Evolutionary conservation across 2,329 filamentous ascomycete species (phyloP), one percentile per base, ranked within the genome.

Genomic region (Moelleriella libera): DNA sequence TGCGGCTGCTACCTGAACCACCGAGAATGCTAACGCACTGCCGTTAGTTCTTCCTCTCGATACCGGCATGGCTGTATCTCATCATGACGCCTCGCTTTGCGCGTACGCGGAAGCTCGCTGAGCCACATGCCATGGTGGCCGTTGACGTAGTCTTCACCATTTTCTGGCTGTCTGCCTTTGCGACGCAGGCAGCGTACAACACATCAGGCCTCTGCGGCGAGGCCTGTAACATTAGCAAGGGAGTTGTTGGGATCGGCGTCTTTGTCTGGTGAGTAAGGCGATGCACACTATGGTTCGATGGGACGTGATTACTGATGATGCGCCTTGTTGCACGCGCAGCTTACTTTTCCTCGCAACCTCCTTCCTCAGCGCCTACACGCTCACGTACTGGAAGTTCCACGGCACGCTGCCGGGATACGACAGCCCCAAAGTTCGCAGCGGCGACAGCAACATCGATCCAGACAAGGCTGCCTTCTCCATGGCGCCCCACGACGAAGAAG

Each of bases 381-480:
- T 80, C 52, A 69, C 74, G 51, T 81, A 80, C 65, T 80, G 75
- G 66, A 73, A 75, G 55, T 73, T 75, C 58, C 74, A 82, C 63
- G 75, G 76, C 55, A 71, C 65, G 48, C 70, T 82, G 12, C 80
- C 80, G 2, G 79, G 79, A 49, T 80, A 80, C 60, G 76, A 78
- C 56, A 68, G 67, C 53, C 66, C 59, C 56, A 61, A 66, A 56
- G 55, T 69, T 47, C 63, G 68, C 45, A 59, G 60, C 50, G 58
- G 58, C 50, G 63, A 61, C 53, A 63, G 68, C 54, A 75, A 76
- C 64, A 82, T 82, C 54, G 80, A 83, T 59, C 80, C 80, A 0
- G 79, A 83, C 62, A 82, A 82, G 67, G 78, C 79, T 30, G 79
- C 79, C 50, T 83, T 83, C 64, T 81, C 77, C 48, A 80, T 79